Evolutionary conservation across 2,329 filamentous ascomycete species (phyloP).

Genomic region (Massarina eburnea): DNA sequence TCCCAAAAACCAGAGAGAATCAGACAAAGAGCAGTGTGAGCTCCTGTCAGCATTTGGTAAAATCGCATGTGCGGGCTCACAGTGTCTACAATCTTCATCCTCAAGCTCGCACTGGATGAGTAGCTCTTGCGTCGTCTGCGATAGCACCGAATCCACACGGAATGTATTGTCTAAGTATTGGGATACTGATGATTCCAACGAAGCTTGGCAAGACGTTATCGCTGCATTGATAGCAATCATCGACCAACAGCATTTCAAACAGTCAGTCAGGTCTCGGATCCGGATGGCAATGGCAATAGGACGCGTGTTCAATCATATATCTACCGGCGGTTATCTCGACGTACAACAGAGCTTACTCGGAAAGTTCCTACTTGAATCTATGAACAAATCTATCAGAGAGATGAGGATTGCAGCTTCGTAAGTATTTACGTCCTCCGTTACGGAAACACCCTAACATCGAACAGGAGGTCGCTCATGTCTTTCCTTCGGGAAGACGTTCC

Average conservation of each 20-base stretch:
- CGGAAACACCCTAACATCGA: constrained; percentile 9
- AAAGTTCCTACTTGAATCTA: constrained; percentile 77
- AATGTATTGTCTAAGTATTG: constrained; percentile 21
- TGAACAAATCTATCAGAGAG: constrained; percentile 83
- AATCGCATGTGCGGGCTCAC: constrained; percentile 38
- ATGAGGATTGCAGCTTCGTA: constrained; percentile 78
- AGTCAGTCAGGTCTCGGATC: constrained; percentile 31
- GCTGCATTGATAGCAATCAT: constrained; percentile 34
- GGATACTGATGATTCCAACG: constrained; percentile 18
- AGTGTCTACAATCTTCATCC: constrained; percentile 15
- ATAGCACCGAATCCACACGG: constrained; percentile 7
- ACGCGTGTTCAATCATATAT: constrained; percentile 68
- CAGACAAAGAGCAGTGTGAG: constrained; percentile 23
- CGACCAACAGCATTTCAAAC: constrained; percentile 30
- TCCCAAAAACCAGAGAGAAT: constrained; percentile 14
- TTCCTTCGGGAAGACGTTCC: constrained; percentile 62
- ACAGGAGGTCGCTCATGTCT: constrained; percentile 63
- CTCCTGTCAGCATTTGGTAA: constrained; percentile 30
- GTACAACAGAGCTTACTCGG: constrained; percentile 69
- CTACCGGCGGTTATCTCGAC: constrained; percentile 61
- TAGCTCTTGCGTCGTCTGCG: constrained; percentile 28
- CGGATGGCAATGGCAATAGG: constrained; percentile 54
- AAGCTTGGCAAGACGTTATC: constrained; percentile 38
- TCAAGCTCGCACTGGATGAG: constrained; percentile 13
- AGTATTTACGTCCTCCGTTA: constrained; percentile 15